A percentile compares a stretch with the other conserved stretches of the same genome.
Evolutionary conservation across 495 filamentous ascomycete species (phyloP).

Genomic region (Aspergillus avenaceus): DNA sequence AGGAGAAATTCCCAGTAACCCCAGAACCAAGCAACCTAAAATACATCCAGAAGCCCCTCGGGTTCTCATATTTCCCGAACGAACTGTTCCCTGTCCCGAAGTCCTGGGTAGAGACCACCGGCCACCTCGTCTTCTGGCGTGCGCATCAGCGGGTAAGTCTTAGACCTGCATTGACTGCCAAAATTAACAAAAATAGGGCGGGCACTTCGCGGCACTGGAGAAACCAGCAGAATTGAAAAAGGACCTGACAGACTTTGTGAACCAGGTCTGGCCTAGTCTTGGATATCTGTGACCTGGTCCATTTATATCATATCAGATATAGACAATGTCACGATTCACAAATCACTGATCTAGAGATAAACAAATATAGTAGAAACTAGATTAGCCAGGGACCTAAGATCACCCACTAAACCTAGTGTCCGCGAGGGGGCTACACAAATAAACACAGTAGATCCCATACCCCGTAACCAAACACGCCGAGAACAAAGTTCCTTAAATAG

Average conservation of each 20-base stretch:
- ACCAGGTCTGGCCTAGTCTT: constrained; percentile 30
- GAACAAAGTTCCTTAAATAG: too few relatives aligned
- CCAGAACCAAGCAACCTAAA: neutral
- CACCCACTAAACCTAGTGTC: too few relatives aligned
- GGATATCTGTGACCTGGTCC: too few relatives aligned
- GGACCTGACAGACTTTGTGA: constrained; percentile 56
- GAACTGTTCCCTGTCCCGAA: constrained; percentile 50
- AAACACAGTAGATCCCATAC: too few relatives aligned
- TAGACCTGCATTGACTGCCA: too few relatives aligned
- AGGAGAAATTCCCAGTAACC: constrained; percentile 15
- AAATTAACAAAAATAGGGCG: constrained; percentile 35
- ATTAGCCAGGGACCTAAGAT: too few relatives aligned
- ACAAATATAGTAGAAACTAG: too few relatives aligned
- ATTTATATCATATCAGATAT: too few relatives aligned
- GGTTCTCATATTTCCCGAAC: constrained; percentile 52
- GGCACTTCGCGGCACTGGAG: constrained; percentile 19
- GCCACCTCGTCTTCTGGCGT: constrained; percentile 44
- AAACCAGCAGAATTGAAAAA: constrained; percentile 34
- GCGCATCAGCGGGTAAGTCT: constrained; percentile 11
- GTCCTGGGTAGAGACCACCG: constrained; percentile 46
- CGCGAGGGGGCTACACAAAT: too few relatives aligned
- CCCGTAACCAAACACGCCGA: too few relatives aligned
- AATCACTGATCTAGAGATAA: too few relatives aligned
- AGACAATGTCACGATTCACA: too few relatives aligned
- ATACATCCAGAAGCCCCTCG: constrained; percentile 53